Percentiles rank a stretch among this genome's conserved stretches.
These are phyloP conservation scores for Ciborinia camelliae DNA, from an alignment of 2,329 filamentous ascomycete genomes.

Conservation along the genomic window DNA sequence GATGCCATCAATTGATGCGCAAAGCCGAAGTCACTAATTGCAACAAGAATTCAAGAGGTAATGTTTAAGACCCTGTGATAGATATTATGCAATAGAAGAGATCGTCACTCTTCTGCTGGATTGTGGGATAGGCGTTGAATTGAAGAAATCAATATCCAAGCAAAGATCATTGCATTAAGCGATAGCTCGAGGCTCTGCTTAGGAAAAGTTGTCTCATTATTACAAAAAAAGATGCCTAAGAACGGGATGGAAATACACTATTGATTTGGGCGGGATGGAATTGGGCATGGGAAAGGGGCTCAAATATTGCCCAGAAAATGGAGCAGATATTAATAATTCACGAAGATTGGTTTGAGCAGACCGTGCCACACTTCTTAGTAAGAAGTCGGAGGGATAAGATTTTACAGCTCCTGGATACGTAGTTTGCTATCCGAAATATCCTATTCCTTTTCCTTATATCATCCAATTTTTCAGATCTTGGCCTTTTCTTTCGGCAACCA, in stretches of 20 bases:
- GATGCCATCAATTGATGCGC: too few relatives aligned
- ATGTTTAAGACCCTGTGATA: too few relatives aligned
- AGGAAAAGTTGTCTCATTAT: accelerated
- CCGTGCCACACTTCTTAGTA: neutral
- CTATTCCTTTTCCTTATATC: too few relatives aligned
- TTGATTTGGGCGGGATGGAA: too few relatives aligned
- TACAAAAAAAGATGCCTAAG: too few relatives aligned
- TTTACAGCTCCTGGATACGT: neutral
- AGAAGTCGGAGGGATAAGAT: neutral
- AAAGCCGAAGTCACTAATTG: too few relatives aligned
- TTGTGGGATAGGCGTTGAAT: too few relatives aligned
- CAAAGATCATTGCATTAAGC: neutral
- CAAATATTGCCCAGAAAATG: neutral
- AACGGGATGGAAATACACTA: neutral
- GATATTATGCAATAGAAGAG: too few relatives aligned
- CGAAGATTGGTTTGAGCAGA: neutral
- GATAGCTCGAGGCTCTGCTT: neutral
- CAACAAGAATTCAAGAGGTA: too few relatives aligned
- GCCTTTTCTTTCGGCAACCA: conserved; percentile 8
- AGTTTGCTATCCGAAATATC: neutral
- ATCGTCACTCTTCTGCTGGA: too few relatives aligned
- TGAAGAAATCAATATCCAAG: too few relatives aligned
- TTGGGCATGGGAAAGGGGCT: neutral
- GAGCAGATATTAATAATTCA: neutral
- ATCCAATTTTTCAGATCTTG: neutral